Percentiles rank a stretch among this genome's conserved stretches.
These are phyloP conservation scores for Apiotrichum mycotoxinovorans DNA, from an alignment of 1,284 basidiomycete species.

Conservation along the genomic window DNA sequence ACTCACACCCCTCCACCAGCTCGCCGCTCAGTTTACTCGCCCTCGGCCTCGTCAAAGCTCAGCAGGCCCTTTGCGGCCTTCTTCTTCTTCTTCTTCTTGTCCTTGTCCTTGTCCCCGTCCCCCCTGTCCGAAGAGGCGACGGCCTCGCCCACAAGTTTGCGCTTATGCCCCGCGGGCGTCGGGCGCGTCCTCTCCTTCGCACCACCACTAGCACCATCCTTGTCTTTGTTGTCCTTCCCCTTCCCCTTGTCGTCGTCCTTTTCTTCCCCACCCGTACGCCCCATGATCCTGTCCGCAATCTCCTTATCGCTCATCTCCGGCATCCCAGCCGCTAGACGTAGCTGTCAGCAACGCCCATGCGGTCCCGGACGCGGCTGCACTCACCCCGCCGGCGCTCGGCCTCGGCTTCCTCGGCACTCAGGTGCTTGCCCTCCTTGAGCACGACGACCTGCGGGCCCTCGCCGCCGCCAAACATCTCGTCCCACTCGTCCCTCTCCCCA, in stretches of 20 bases:
- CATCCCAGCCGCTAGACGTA: constrained; percentile 1
- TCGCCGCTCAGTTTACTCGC: constrained; percentile 24
- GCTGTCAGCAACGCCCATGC: not conserved
- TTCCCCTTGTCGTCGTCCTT: not conserved
- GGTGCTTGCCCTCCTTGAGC: constrained; percentile 74
- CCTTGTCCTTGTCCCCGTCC: constrained; percentile 17
- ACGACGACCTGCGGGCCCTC: constrained; percentile 83
- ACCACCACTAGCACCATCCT: not conserved
- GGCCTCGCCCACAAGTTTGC: constrained; percentile 37
- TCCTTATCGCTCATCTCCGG: not conserved
- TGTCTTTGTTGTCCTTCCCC: not conserved
- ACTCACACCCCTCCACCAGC: too few relatives aligned
- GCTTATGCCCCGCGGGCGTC: constrained; percentile 26
- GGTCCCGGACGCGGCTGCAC: constrained; percentile 23
- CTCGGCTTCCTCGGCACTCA: constrained; percentile 69
- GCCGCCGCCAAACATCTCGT: constrained; percentile 68
- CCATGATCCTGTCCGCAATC: not conserved
- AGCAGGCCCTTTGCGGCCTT: constrained; percentile 42
- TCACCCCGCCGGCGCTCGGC: constrained; percentile 70
- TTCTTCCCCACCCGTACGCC: not conserved
- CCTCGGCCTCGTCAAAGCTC: constrained; percentile 45
- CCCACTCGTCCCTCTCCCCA: constrained; percentile 64
- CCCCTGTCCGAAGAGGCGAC: constrained; percentile 19
- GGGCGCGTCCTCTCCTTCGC: constrained; percentile 11
- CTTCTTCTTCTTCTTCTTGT: constrained; percentile 41